A percentile compares a stretch with the other conserved stretches of the same genome.
Evolutionary conservation across 2,329 filamentous ascomycete genomes (phyloP).

Genomic region (Aspergillus aculeatus): DNA sequence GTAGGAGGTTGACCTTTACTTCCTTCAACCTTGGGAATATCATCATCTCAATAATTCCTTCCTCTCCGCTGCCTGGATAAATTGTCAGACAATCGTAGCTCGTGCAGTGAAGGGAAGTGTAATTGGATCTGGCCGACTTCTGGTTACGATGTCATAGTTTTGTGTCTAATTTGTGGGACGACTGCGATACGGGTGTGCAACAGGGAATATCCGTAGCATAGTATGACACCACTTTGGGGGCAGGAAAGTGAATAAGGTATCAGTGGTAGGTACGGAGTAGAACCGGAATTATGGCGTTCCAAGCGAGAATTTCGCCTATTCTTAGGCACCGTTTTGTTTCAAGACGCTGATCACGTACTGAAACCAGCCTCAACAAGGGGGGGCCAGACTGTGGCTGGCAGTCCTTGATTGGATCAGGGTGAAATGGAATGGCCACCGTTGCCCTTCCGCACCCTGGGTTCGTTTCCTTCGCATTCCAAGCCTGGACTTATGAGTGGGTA

Average conservation of each 20-base stretch:
- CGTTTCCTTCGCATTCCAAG: neutral
- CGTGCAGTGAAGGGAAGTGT: neutral
- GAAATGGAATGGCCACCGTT: conserved; percentile 11
- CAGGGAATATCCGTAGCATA: neutral
- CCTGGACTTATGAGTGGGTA: neutral
- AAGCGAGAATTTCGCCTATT: conserved; percentile 10
- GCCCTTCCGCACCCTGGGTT: conserved; percentile 1
- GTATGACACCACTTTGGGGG: neutral
- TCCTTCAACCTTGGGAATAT: neutral
- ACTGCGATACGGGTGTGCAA: too few relatives aligned
- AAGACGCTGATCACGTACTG: conserved; percentile 17
- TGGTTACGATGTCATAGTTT: neutral
- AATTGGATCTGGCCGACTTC: too few relatives aligned
- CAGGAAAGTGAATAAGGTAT: neutral
- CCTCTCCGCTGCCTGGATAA: too few relatives aligned
- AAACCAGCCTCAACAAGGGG: conserved; percentile 8
- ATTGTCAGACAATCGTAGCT: neutral
- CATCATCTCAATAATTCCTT: too few relatives aligned
- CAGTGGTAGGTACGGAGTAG: neutral
- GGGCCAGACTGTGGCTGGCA: conserved; percentile 5
- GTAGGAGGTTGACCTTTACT: too few relatives aligned
- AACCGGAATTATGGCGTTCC: neutral
- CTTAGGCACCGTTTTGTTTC: conserved; percentile 8
- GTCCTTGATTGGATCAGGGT: conserved; percentile 6
- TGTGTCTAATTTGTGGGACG: neutral